Base-by-base conservation (phyloP, 108 stramenopile species). In the Nitzschia inconspicua region DNA sequence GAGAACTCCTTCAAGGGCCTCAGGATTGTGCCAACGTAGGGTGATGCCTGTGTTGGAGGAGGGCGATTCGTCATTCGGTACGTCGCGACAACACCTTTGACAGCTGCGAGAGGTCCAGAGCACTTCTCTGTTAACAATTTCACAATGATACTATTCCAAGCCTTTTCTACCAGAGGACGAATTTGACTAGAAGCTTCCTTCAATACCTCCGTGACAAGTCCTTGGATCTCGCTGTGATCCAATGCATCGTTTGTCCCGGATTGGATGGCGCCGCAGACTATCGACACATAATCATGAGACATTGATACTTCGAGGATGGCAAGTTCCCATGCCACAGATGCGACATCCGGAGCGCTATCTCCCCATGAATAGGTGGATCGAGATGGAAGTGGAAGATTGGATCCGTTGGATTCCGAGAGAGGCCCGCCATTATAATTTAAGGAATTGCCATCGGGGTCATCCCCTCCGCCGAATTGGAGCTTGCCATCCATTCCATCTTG, bases 11-110 rank as follows among this genome's bases (percentile, higher is more conserved):
- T 84, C 30, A 90, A 55, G 13, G 92, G 92, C 54, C 84, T 52
- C 14, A 93, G 71, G 23, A 93, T 88, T 11, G 83, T 82, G 3
- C 60, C 59, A 8, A 89, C 85, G 65, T 89, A 93, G 9, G 86
- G 88, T 46, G 88, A 93, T 4, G 92, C 77, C 44, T 84, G 84
- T 4, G 81, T 85, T 5, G 92, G 92, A 28, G 88, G 83, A 18
- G 92, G 92, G 25, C 92, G 86, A 59, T 90, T 93, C 4, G 92
- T 93, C 92, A 93, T 93, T 11, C 92, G 82, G 51, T 93, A 93
- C 8, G 88, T 93, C 6, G 88, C 92, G 14, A 88, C 92, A n/a
- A 93, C 92, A 13, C 92, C 92, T 60, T 93, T 93, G 20, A 93
- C 92, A 25, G 88, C 88, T 4, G 83, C 78, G 30, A 93, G 63